Evolutionary conservation across 1,284 basidiomycete species (phyloP), one percentile per base, ranked within the genome.

Genomic region (Sphaerobolus stellatus): DNA sequence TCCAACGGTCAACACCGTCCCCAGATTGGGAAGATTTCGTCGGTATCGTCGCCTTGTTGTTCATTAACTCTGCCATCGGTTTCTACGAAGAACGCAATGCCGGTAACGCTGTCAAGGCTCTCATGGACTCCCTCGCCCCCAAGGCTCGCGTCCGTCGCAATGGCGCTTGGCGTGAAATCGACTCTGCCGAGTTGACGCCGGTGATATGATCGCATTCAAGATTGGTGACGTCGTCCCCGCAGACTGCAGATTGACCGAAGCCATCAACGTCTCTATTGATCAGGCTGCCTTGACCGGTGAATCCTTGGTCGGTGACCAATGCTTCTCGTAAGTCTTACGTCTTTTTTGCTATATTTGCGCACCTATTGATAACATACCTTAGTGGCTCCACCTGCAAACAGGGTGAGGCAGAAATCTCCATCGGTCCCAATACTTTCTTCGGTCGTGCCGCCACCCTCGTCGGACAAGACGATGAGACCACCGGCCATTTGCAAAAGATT

Each of bases 21-120:
- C 95, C 95, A 41, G 94, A 98, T 70, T 98, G 96, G 96, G 80
- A 89, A 70, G 94, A 98, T 80, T 99, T 98, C 76, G 83, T 93
- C 74, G 95, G 94, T 85, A 98, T 98, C 77, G 78, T 97, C 65
- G 77, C 94, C 55, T 83, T 98, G 20, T 77, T 98, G 36, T 79
- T 98, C 74, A 80, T 95, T 84, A 98, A 98, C 85, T 97, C 95
- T 9, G 80, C 86, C 52, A 98, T 98, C 67, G 95, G 96, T 83
- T 98, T 94, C 85, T 92, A 97, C 77, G 95, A 98, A 75, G 96
- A 98, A 75, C 84, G 88, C 58, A 93, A 93, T 67, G 95, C 95
- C 50, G 95, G 95, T 75, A 97, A 98, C 74, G 95, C 95, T 36
- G 95, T 98, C 78, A 98, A 97, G 79, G 94, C 94, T 13, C 90